Evolutionary conservation across 2,329 filamentous ascomycete genomes (phyloP).

Genomic region (Penicillium sp.): DNA sequence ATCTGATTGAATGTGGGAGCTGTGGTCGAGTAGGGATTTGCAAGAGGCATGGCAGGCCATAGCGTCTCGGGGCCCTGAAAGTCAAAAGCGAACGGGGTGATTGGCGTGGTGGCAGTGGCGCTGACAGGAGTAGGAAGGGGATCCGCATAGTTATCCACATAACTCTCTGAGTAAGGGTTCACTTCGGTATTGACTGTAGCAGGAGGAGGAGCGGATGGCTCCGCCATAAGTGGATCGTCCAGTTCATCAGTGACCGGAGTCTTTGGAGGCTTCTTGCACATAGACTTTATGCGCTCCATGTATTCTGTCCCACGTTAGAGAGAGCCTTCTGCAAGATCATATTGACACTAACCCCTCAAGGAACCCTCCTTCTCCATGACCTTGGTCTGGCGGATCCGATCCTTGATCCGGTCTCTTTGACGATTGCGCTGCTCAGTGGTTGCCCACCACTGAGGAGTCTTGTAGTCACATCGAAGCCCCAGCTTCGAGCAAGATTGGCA

Average conservation of each 20-base stretch:
- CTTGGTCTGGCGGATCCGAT: conserved; percentile 95
- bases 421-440: conserved; percentile 81
- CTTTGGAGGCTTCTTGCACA: conserved; percentile 9
- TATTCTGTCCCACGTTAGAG: conserved; percentile 17
- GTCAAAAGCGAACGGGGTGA: background rate
- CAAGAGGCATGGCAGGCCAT: background rate
- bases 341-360: conserved; percentile 38
- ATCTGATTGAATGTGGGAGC: no score
- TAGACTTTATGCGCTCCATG: conserved; percentile 16
- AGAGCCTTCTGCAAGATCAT: background rate
- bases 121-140: conserved; percentile 5
- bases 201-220: background rate
- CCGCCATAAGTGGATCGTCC: conserved; percentile 9
- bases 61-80: background rate
- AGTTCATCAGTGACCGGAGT: conserved; percentile 2
- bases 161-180: conserved; percentile 4
- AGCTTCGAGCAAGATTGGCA: conserved; percentile 71
- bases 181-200: background rate
- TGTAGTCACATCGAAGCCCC: conserved; percentile 89
- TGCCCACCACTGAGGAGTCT: conserved; percentile 94
- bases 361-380: conserved; percentile 78
- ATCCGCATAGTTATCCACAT: conserved; percentile 1
- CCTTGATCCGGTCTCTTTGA: conserved; percentile 94
- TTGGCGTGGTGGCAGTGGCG: background rate
- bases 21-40: background rate